phyloP scores from a whole-genome alignment of 1,284 basidiomycete genomes.

The Cutaneotrichosporon curvatum region DNA sequence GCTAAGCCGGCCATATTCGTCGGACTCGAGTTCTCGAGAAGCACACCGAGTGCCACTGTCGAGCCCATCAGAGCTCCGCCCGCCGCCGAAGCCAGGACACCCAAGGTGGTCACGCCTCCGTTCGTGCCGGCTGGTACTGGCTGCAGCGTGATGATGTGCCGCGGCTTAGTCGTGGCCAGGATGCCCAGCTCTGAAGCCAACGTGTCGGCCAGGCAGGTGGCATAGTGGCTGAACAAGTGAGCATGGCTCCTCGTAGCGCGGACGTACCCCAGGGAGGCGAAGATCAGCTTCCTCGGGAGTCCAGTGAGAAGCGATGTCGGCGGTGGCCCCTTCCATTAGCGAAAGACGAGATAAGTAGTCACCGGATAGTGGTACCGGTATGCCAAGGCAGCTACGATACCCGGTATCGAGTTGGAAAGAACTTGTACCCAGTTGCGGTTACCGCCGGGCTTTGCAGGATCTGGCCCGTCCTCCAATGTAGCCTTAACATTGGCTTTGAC shows the following conservation, averaged over 20 bases:
- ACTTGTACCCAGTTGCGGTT: conserved; percentile 71
- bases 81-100: conserved; percentile 62
- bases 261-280: conserved; percentile 53
- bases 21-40: conserved; percentile 54
- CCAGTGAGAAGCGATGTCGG: conserved; percentile 16
- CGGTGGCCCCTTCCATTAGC: neutral
- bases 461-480: conserved; percentile 68
- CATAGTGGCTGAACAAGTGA: conserved; percentile 23
- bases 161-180: conserved; percentile 59
- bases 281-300: conserved; percentile 14
- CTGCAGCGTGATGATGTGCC: conserved; percentile 65
- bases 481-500: conserved; percentile 56
- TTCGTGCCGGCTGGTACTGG: conserved; percentile 84
- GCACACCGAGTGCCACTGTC: conserved; percentile 55
- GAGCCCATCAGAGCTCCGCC: conserved; percentile 70
- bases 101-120: conserved; percentile 70
- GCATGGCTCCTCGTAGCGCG: neutral
- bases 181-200: conserved; percentile 59
- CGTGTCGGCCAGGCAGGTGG: conserved; percentile 32
- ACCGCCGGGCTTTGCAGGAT: conserved; percentile 53
- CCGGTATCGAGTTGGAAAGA: conserved; percentile 68
- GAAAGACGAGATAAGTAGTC: conserved; percentile 4
- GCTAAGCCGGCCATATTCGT: neutral
- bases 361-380: conserved; percentile 54
- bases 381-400: conserved; percentile 56